Base-by-base conservation (phyloP, 768 basidiomycete genomes). In the Kwoniella heveanensis region DNA sequence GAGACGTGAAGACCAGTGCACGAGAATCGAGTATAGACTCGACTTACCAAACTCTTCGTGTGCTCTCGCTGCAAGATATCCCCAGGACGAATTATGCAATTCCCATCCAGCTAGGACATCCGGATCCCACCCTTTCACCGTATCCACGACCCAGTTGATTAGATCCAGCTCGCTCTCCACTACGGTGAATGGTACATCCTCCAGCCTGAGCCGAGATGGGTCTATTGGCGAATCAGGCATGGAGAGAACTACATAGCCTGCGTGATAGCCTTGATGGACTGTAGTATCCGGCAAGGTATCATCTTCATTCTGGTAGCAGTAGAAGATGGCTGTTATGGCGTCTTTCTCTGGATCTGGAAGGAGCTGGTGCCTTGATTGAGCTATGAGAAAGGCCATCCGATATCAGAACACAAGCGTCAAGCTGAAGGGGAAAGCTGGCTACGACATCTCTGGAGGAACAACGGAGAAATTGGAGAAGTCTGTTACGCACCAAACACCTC, bases 61-160 rank as follows among this genome's bases (percentile, higher is more conserved):
- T 0, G 86, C 89, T 46, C 95, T 84, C n/a, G 85, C 85, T 53
- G 83, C 82, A 0, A 96, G 81, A 78, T 92, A 98, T 0, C 94
- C 94, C 95, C 96, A 99, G 6, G 91, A 92, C 2, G 85, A 83
- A 21, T 83, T 82, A 74, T 96, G 92, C 13, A 95, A 83, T 64
- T 99, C 95, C 91, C 92, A 98, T 17, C 95, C 95, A 0, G 86
- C 84, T 8, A 98, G 73, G 44, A 97, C 88, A 77, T 99, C 96
- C 0, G 96, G 96, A 80, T 98, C 92, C 67, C 91, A 81, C 0
- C 86, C 85, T 24, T 85, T 72, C 0, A 96, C 85, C 27, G 86
- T 80, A 74, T 98, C 92, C 26, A 90, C 82, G 7, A 91, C 69
- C 32, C 80, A 80, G 72, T 96, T 94, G 60, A 97, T 81, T 5